Base-by-base conservation (phyloP, 768 basidiomycete species). In the Podaxis carcinomalis region DNA sequence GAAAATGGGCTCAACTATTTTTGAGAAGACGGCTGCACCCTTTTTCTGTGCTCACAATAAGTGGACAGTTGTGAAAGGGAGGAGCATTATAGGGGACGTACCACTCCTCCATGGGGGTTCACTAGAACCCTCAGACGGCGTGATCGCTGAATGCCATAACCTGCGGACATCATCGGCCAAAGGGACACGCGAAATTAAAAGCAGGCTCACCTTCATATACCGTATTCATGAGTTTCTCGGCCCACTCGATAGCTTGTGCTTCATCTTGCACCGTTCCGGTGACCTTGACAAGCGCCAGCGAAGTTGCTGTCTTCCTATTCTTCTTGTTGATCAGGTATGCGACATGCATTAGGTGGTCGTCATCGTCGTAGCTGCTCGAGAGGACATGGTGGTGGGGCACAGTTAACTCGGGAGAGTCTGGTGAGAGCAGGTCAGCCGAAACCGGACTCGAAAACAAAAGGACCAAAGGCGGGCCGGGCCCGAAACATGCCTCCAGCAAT, bases 21-120 rank as follows among this genome's bases (percentile, higher is more conserved):
- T 81, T 3, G 72, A 68, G 58, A 84, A 93, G 1, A 85, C 74
- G 0, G 76, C 62, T 14, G 70, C 73, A 0, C 80, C 88, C 68
- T 85, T 87, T 57, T 89, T 86, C 90, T 94, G 64, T 28, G 44
- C 37, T 53, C 25, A 27, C 25, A 39, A 49, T 19, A 16, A 23
- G 32, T 23, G 42, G 47, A 25, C 61, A 59, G 57, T 25, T 51
- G 36, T 37, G 19, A 55, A 44, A 44, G 54, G 21, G 58, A 56
- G n/a, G 37, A 16, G 47, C 10, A 51, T 16, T 5, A 7, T 19
- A 13, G 49, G 23, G 7, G 19, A 77, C 87, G 32, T 68, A 92
- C 92, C 21, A 78, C 80, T n/a, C 93, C 93, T 54, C 93, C 86
- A 58, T 80, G 73, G 7, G 93, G 93, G 70, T 95, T 95, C 40